Evolutionary conservation across 345 rosid species (phyloP).

Genomic region (Eucalyptus cladocalyx): DNA sequence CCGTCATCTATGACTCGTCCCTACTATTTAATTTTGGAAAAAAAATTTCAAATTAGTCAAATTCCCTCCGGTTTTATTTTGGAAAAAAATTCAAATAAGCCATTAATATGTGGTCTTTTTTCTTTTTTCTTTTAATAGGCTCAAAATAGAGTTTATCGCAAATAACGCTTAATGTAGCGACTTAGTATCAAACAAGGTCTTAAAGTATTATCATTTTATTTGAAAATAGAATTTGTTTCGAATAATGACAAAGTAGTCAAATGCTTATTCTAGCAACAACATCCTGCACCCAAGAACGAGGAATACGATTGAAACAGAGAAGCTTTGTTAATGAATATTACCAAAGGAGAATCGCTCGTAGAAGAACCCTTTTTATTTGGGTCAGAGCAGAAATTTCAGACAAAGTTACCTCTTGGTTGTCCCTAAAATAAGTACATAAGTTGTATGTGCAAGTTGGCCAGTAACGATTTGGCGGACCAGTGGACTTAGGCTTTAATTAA

Average conservation of each 20-base stretch:
- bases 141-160: neutral
- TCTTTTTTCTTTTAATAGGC: neutral
- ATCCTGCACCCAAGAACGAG: neutral
- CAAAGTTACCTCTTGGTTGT: neutral
- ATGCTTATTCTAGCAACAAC: neutral
- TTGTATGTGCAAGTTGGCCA: neutral
- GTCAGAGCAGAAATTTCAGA: neutral
- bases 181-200: too few species aligned
- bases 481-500: too few species aligned
- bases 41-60: too few species aligned
- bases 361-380: neutral
- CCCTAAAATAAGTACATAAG: neutral
- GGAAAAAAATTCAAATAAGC: too few species aligned
- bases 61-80: too few species aligned
- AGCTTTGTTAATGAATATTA: neutral
- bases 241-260: fast-evolving
- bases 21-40: too few species aligned
- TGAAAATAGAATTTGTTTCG: fast-evolving
- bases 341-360: neutral
- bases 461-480: neutral
- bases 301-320: neutral
- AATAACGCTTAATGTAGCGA: neutral
- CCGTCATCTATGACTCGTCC: too few species aligned
- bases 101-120: too few species aligned
- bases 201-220: too few species aligned